These are phyloP conservation scores for Plasmodium adleri DNA, from an alignment of 169 alveolate genomes.

Conservation along the genomic window DNA sequence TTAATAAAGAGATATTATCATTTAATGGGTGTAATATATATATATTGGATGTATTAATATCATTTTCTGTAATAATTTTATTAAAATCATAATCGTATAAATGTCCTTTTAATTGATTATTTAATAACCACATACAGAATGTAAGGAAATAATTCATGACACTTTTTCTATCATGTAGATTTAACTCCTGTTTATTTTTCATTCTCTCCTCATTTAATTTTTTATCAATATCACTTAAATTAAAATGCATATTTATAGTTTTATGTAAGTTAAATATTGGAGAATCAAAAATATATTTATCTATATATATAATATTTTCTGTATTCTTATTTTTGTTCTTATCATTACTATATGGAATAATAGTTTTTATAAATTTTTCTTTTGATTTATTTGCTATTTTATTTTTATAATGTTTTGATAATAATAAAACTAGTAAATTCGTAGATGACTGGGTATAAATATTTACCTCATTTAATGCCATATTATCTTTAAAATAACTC, in stretches of 20 bases:
- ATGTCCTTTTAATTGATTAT: slow-evolving; percentile 73
- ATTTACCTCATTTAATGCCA: slow-evolving; percentile 70
- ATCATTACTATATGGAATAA: slow-evolving; percentile 49
- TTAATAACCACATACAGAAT: slow-evolving; percentile 71
- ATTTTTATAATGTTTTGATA: slow-evolving; percentile 69
- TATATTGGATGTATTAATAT: slow-evolving; percentile 64
- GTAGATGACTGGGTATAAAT: slow-evolving; percentile 68
- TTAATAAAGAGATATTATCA: slow-evolving; percentile 59
- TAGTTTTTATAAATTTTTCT: slow-evolving; percentile 58
- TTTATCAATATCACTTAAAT: slow-evolving; percentile 39
- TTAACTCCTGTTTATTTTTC: slow-evolving; percentile 7
- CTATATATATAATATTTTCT: slow-evolving; percentile 42
- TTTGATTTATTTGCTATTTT: slow-evolving; percentile 65
- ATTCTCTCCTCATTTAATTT: slow-evolving; percentile 50
- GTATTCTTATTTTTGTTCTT: slow-evolving; percentile 8
- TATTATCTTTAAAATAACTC: slow-evolving; percentile 39
- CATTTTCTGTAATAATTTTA: slow-evolving; percentile 50
- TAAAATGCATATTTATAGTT: slow-evolving; percentile 65
- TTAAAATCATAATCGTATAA: slow-evolving; percentile 62
- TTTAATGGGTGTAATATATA: slow-evolving; percentile 51
- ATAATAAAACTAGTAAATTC: slow-evolving; percentile 50
- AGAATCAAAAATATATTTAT: slow-evolving; percentile 71
- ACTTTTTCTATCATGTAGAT: slow-evolving; percentile 39
- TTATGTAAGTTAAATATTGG: slow-evolving; percentile 65
- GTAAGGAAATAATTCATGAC: slow-evolving; percentile 42